Base-by-base conservation (phyloP, 495 filamentous ascomycete species). In the Rostrohypoxylon terebratum region DNA sequence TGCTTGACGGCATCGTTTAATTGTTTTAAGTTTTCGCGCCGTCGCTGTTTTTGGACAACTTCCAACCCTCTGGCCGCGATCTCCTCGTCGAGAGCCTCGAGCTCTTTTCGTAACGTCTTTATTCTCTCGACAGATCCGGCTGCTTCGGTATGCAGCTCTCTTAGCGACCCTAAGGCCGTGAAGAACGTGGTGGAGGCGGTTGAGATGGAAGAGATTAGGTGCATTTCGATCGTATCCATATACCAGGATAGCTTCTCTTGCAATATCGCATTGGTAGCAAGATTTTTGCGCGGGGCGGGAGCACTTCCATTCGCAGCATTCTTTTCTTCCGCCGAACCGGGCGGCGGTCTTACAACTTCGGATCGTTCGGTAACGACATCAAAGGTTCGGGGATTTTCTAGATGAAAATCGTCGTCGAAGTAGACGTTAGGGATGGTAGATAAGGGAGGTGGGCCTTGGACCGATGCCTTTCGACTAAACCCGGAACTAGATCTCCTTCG, bases 231-330 rank as follows among this genome's bases (percentile, higher is more conserved):
- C 0, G 96, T 99, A 77, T 99, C 96, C 96, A 99, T 98, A 74
- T 99, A 99, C 96, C 96, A 99, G 1, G 95, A 98, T 3, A 99
- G 85, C 77, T 99, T 99, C 76, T 99, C 96, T 77, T 99, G 96
- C n/a, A 99, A 81, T 50, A 99, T 98, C 1, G 96, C 96, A 81
- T 99, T 99, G 0, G 94, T 97, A 36, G 96, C 94, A 3, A 99
- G 84, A 14, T 92, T 93, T 79, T 97, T 98, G 47, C 96, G 87
- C 33, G 93, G 91, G 25, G 87, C 88, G 4, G 81, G 66, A 0
- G 84, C 80, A 28, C 84, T 83, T n/a, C 91, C 92, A 81, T 93
- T 94, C 14, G 83, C 78, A 7, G 80, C 77, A 28, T 81, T 84
- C 45, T 85, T 84, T 28, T 91, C 89, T 54, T 87, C 83, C 7